phyloP scores from a whole-genome alignment of 164 flowering plant genomes.

The Nelumbo lutea region DNA sequence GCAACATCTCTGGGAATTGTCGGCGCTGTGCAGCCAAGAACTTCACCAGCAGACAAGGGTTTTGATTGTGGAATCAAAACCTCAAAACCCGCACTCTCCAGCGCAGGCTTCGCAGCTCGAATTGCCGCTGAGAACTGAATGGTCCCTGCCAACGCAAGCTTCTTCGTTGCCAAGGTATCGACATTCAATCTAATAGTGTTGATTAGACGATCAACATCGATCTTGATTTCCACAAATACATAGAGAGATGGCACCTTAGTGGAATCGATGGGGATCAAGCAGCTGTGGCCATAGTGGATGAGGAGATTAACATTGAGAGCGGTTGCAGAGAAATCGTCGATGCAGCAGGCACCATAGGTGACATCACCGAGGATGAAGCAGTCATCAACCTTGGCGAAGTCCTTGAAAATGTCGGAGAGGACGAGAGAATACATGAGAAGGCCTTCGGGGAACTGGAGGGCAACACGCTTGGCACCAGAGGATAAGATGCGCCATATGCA shows the following conservation, averaged over 20 bases:
- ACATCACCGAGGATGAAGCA: slow-evolving; percentile 91
- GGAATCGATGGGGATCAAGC: slow-evolving; percentile 70
- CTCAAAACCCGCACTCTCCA: slow-evolving; percentile 55
- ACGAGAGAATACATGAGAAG: slow-evolving; percentile 84
- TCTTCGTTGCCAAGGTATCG: neutral
- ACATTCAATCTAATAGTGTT: slow-evolving; percentile 43
- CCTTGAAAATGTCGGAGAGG: slow-evolving; percentile 75
- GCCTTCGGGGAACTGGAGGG: slow-evolving; percentile 97
- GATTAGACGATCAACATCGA: slow-evolving; percentile 50
- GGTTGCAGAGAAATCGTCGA: slow-evolving; percentile 81
- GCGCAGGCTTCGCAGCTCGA: slow-evolving; percentile 56
- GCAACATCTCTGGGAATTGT: slow-evolving; percentile 26
- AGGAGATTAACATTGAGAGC: slow-evolving; percentile 79
- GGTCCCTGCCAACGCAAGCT: slow-evolving; percentile 75
- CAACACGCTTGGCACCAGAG: slow-evolving; percentile 61
- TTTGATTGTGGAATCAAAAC: slow-evolving; percentile 77
- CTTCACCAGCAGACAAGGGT: slow-evolving; percentile 89
- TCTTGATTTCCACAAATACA: slow-evolving; percentile 81
- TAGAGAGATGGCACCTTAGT: slow-evolving; percentile 75
- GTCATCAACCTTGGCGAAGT: slow-evolving; percentile 53
- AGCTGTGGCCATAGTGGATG: slow-evolving; percentile 93
- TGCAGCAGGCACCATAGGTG: slow-evolving; percentile 96
- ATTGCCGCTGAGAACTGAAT: slow-evolving; percentile 86
- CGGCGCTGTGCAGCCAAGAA: slow-evolving; percentile 93
- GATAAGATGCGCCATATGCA: slow-evolving; percentile 71